Percentiles rank a stretch among this genome's conserved stretches.
These are phyloP conservation scores for Candida chilensis DNA, from an alignment of 805 yeast species.

Conservation along the genomic window DNA sequence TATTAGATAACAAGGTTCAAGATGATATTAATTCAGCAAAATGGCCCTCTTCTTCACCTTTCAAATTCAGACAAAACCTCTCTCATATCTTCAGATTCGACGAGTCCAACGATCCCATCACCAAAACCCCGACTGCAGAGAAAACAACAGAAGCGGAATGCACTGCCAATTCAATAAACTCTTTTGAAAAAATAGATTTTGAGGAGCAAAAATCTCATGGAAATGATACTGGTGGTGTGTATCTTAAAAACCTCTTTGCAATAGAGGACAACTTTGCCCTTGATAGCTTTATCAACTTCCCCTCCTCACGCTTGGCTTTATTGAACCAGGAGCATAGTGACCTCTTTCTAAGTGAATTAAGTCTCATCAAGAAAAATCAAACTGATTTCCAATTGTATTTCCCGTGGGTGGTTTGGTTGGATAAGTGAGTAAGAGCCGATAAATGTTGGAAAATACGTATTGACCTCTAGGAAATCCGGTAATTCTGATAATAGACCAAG, in stretches of 20 bases:
- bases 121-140: too few relatives aligned
- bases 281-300: neutral
- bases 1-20: too few relatives aligned
- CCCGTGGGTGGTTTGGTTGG: conserved; percentile 6
- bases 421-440: too few relatives aligned
- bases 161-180: neutral
- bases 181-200: neutral
- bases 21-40: too few relatives aligned
- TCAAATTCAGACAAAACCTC: conserved; percentile 3
- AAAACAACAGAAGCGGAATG: too few relatives aligned
- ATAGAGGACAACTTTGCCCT: neutral
- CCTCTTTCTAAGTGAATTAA: conserved; percentile 1
- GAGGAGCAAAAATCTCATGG: too few relatives aligned
- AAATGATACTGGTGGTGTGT: neutral
- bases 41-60: too few relatives aligned
- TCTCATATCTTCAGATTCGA: conserved; percentile 3
- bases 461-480: conserved; percentile 1
- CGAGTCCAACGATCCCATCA: neutral
- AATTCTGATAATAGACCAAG: neutral
- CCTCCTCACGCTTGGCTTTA: conserved; percentile 3
- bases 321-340: neutral
- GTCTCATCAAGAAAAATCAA: neutral
- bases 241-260: neutral
- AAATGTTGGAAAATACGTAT: too few relatives aligned
- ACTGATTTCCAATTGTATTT: conserved; percentile 1